phyloP scores from a whole-genome alignment of 2,329 filamentous ascomycete genomes.

The Cyphellophora attinorum region DNA sequence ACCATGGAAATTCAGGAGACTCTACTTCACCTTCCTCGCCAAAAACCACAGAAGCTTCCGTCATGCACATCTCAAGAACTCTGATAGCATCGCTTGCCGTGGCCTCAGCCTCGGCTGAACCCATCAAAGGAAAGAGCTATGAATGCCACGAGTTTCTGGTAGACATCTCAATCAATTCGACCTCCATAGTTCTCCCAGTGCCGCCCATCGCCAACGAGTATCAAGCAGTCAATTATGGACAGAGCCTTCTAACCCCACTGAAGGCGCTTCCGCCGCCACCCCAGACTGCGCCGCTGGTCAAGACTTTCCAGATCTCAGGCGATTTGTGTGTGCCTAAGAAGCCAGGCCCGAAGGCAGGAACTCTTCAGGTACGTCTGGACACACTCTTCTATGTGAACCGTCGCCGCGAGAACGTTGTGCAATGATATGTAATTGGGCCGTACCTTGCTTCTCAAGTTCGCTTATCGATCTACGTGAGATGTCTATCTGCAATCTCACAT shows the following conservation, averaged over 20 bases:
- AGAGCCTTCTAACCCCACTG: slow-evolving; percentile 74
- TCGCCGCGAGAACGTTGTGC: too few species aligned
- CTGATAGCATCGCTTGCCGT: too few species aligned
- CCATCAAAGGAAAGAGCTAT: too few species aligned
- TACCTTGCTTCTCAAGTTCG: too few species aligned
- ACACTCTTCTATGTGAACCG: too few species aligned
- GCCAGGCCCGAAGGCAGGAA: slow-evolving; percentile 8
- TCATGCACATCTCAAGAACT: too few species aligned
- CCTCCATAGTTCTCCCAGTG: slow-evolving; percentile 10
- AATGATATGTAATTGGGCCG: too few species aligned
- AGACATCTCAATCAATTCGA: slow-evolving; percentile 9
- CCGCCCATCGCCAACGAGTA: slow-evolving; percentile 8
- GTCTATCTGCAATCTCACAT: too few species aligned
- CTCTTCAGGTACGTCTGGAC: too few species aligned
- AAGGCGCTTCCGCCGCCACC: neutral
- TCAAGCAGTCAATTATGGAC: slow-evolving; percentile 8
- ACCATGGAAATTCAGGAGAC: neutral
- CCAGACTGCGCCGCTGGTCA: slow-evolving; percentile 84
- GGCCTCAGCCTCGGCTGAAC: too few species aligned
- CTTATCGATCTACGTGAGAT: too few species aligned
- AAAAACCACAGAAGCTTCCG: too few species aligned
- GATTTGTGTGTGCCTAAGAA: slow-evolving; percentile 11
- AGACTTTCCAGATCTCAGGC: slow-evolving; percentile 62
- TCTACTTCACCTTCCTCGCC: neutral
- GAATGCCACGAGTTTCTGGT: slow-evolving; percentile 12